phyloP scores from a whole-genome alignment of 352 stramenopile genomes.

The Saprolegnia diclina region DNA sequence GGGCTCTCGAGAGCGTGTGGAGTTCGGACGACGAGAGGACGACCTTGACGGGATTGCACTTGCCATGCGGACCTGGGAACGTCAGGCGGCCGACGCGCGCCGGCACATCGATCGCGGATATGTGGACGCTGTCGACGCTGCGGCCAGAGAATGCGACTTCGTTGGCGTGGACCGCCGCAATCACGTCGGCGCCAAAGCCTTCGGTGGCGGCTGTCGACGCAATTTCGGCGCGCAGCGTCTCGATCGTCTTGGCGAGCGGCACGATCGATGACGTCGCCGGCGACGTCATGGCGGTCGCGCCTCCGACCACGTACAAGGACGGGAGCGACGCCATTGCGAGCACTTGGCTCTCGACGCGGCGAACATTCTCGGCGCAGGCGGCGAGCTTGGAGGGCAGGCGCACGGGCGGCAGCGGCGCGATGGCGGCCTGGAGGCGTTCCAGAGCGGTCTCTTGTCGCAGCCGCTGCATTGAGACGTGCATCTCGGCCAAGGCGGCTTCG shows the following conservation, averaged over 20 bases:
- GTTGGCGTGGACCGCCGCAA: background rate
- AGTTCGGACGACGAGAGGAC: constrained; percentile 19
- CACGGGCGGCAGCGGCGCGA: constrained; percentile 1
- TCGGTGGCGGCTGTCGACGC: background rate
- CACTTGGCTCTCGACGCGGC: background rate
- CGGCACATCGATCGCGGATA: background rate
- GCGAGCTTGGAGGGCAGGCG: background rate
- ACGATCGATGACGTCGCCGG: background rate
- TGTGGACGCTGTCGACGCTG: background rate
- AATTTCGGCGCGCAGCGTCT: background rate
- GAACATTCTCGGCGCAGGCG: background rate
- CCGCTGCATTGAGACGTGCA: constrained; percentile 4
- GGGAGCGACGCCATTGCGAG: constrained; percentile 2
- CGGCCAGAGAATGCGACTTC: constrained; percentile 24
- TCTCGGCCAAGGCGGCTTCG: background rate
- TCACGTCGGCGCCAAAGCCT: background rate
- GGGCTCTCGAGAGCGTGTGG: constrained; percentile 3
- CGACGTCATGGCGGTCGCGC: background rate
- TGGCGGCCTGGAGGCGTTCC: background rate
- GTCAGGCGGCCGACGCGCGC: constrained; percentile 8
- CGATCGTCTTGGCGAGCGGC: constrained; percentile 3
- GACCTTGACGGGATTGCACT: background rate
- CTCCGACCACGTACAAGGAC: constrained; percentile 10
- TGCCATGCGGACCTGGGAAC: background rate
- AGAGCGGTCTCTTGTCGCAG: constrained; percentile 7